Evolutionary conservation across 768 basidiomycete species (phyloP), one percentile per base, ranked within the genome.

Genomic region (Phanerochaete sordida): DNA sequence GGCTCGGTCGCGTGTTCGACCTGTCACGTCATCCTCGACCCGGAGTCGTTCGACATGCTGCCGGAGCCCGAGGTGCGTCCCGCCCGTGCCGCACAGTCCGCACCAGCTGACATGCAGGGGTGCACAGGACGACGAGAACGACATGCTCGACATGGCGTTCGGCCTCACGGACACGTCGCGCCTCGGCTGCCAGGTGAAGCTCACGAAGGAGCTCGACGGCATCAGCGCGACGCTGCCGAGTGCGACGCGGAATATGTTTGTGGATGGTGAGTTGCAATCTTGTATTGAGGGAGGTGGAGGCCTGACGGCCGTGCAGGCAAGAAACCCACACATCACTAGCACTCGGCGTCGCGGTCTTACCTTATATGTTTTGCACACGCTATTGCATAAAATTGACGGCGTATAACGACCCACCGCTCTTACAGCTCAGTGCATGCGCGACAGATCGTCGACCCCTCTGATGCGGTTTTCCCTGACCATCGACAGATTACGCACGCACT

Each of bases 131-230:
- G 96, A 99, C 70, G 96, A 99, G 76, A 99, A 98, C 68, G 95
- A 94, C 67, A 95, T 95, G 93, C 83, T 99, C 39, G 96, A 98
- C 73, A 92, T 98, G 82, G 96, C 96, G 3, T 98, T 98, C 67
- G 97, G 93, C 0, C 79, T 98, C 55, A 95, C 94, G 0, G 96
- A 98, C 68, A 98, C 96, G 65, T 96, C 90, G 62, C 79, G 86
- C 11, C 75, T 92, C 21, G 90, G 90, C 0, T 91, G 90, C 68
- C 90, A 91, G 70, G 87, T 91, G 71, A 73, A 86, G 55, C 73
- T 99, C 28, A 92, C 88, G 11, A 84, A 78, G 58, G 91, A 91
- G 51, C 72, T 98, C 65, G 90, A 97, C 68, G 95, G 92, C 24
- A 86, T 96, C 70, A 84, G 82, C 0, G 90, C 87, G n/a, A 90